phyloP scores from a whole-genome alignment of 23 red algal genomes.

The Chondrus crispus region DNA sequence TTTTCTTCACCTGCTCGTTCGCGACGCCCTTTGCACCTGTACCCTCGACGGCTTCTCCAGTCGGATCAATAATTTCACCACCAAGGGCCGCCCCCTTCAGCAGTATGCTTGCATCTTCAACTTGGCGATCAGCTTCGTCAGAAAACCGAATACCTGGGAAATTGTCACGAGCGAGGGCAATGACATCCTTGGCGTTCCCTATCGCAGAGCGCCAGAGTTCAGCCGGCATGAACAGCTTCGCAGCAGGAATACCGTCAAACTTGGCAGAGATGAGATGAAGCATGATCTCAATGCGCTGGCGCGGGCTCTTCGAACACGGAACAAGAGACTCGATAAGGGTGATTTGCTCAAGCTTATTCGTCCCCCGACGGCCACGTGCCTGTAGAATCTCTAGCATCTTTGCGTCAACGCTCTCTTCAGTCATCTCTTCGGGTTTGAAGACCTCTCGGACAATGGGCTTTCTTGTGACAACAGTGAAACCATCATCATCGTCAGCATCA shows the following conservation, averaged over 20 bases:
- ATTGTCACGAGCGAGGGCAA: slow-evolving; percentile 62
- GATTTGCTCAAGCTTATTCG: slow-evolving; percentile 82
- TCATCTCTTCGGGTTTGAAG: slow-evolving; percentile 81
- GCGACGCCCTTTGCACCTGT: slow-evolving; percentile 30
- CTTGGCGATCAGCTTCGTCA: slow-evolving; percentile 50
- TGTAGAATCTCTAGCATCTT: slow-evolving; percentile 81
- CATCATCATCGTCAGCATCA: slow-evolving; percentile 54
- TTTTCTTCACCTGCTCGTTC: slow-evolving; percentile 54
- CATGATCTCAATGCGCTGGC: slow-evolving; percentile 76
- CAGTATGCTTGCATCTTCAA: slow-evolving; percentile 37
- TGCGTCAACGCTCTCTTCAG: slow-evolving; percentile 70
- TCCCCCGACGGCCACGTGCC: slow-evolving; percentile 93
- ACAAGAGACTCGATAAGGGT: slow-evolving; percentile 73
- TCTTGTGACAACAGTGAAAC: slow-evolving; percentile 50
- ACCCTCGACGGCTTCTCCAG: slow-evolving; percentile 31
- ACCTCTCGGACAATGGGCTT: slow-evolving; percentile 36
- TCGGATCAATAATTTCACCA: slow-evolving; percentile 46
- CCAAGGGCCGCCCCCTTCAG: slow-evolving; percentile 24
- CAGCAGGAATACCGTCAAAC: slow-evolving; percentile 83
- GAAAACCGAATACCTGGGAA: slow-evolving; percentile 76
- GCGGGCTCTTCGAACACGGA: slow-evolving; percentile 70
- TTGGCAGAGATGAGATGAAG: slow-evolving; percentile 89
- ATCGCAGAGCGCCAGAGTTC: slow-evolving; percentile 77
- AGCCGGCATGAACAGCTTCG: slow-evolving; percentile 64
- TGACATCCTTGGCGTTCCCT: slow-evolving; percentile 53